Evolutionary conservation across 257 asterid species (phyloP).

Genomic region (Craterostigma plantagineum): DNA sequence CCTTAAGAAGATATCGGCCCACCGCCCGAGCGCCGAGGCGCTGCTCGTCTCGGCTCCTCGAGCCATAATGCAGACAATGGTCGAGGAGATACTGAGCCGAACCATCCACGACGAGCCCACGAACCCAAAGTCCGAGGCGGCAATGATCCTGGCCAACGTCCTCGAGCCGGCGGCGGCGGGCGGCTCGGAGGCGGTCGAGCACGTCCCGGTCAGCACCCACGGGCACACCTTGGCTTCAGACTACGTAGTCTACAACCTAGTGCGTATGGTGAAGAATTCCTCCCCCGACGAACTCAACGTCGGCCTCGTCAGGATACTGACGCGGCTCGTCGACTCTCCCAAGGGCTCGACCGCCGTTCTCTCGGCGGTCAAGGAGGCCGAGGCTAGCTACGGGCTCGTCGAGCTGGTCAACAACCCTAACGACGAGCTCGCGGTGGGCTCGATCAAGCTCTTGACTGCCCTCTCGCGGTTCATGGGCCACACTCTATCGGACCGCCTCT

Average conservation of each 20-base stretch:
- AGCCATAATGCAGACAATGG: slow-evolving; percentile 33
- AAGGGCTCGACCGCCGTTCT: slow-evolving; percentile 34
- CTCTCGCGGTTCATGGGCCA: slow-evolving; percentile 62
- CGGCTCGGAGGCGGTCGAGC: slow-evolving; percentile 28
- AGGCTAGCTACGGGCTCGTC: slow-evolving; percentile 41
- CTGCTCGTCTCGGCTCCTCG: slow-evolving; percentile 55
- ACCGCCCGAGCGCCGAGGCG: slow-evolving; percentile 29
- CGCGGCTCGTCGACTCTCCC: slow-evolving; percentile 38
- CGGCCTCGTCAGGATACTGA: slow-evolving; percentile 38
- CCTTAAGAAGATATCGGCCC: slow-evolving; percentile 34
- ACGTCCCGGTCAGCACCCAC: slow-evolving; percentile 26
- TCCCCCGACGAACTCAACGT: slow-evolving; percentile 44
- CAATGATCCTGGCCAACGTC: slow-evolving; percentile 50
- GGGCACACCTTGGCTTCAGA: slow-evolving; percentile 62
- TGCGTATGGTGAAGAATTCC: slow-evolving; percentile 24
- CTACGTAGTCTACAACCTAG: slow-evolving; percentile 41
- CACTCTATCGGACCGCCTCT: slow-evolving; percentile 45
- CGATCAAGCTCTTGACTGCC: slow-evolving; percentile 33
- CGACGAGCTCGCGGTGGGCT: slow-evolving; percentile 42
- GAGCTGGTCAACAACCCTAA: slow-evolving; percentile 45
- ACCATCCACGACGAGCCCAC: slow-evolving; percentile 23
- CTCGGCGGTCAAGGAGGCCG: slow-evolving; percentile 59
- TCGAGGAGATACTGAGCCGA: slow-evolving; percentile 46
- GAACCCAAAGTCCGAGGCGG: slow-evolving; percentile 39
- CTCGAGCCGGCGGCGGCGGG: too few species aligned